These are phyloP conservation scores for Eimeria falciformis DNA, from an alignment of 169 alveolate species.

Conservation along the genomic window DNA sequence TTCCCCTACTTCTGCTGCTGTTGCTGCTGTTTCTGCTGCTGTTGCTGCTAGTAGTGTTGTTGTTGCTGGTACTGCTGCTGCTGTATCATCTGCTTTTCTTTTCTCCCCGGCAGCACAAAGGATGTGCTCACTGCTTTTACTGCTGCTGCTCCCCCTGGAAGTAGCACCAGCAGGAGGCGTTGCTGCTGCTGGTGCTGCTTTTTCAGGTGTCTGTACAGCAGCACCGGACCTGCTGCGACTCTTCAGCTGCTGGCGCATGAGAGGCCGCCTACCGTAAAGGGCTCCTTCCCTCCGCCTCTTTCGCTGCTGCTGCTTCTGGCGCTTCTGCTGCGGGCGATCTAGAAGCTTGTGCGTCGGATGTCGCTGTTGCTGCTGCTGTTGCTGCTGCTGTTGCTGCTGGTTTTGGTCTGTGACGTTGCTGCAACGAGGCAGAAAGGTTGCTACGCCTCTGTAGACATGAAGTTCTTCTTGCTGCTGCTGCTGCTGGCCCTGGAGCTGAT, in stretches of 20 bases:
- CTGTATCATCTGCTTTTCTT: not conserved
- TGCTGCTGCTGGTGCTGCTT: too few relatives aligned
- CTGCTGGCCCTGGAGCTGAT: slow-evolving; percentile 39
- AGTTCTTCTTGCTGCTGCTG: slow-evolving; percentile 3
- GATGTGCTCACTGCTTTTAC: not conserved
- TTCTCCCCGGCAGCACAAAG: too few relatives aligned
- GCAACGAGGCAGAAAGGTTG: slow-evolving; percentile 10
- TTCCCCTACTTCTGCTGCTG: too few relatives aligned
- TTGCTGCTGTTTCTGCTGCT: too few relatives aligned
- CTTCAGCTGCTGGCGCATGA: not conserved
- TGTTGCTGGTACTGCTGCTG: not conserved
- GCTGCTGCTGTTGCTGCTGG: slow-evolving; percentile 31
- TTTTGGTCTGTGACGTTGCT: not conserved
- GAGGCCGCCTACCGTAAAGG: not conserved
- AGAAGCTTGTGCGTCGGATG: not conserved
- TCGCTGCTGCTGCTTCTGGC: slow-evolving; percentile 20
- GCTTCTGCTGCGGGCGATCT: slow-evolving; percentile 30
- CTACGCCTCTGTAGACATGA: slow-evolving; percentile 2
- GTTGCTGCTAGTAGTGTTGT: not conserved
- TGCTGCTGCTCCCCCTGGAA: not conserved
- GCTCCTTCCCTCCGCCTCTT: slow-evolving; percentile 8
- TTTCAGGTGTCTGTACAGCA: too few relatives aligned
- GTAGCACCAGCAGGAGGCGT: not conserved
- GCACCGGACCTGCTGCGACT: not conserved
- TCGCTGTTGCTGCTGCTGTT: not conserved